Conservation (phyloP, 1,284 basidiomycete genomes). For the Mycosarcoma mackinlayi region DNA sequence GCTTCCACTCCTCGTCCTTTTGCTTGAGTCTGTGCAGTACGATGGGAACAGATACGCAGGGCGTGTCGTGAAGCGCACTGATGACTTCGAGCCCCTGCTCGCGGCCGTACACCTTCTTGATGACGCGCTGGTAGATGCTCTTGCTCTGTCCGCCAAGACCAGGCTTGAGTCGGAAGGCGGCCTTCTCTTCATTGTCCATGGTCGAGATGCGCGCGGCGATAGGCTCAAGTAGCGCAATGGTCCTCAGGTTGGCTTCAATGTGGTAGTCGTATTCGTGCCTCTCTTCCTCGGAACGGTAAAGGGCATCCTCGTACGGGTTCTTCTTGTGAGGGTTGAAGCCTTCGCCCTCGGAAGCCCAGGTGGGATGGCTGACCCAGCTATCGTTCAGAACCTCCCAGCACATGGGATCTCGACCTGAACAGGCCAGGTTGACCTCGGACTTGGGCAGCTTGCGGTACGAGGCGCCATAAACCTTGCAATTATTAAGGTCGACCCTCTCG, state of each 20-base stretch:
- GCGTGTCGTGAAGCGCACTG: constrained; percentile 90
- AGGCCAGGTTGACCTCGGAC: constrained; percentile 86
- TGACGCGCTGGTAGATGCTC: constrained; percentile 88
- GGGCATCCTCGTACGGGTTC: constrained; percentile 93
- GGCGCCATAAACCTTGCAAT: constrained; percentile 75
- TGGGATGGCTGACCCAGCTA: constrained; percentile 85
- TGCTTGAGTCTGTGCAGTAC: constrained; percentile 89
- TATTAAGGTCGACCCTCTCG: constrained; percentile 66
- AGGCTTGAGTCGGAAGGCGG: constrained; percentile 83
- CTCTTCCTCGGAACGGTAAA: constrained; percentile 97
- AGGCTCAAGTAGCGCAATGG: constrained; percentile 91
- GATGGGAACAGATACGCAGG: constrained; percentile 88
- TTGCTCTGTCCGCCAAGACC: constrained; percentile 90
- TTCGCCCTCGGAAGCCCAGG: constrained; percentile 95
- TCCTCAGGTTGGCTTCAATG: constrained; percentile 89
- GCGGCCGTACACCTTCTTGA: constrained; percentile 95
- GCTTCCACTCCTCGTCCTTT: constrained; percentile 97
- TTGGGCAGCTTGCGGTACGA: constrained; percentile 91
- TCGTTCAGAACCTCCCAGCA: constrained; percentile 90
- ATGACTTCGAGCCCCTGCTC: constrained; percentile 85
- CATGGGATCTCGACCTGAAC: constrained; percentile 92
- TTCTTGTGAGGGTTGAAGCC: constrained; percentile 95
- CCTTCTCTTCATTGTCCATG: constrained; percentile 89
- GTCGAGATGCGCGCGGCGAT: constrained; percentile 85
- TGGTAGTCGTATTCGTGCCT: constrained; percentile 98